phyloP scores from a whole-genome alignment of 352 stramenopile species.

The Phytophthora tubulina region DNA sequence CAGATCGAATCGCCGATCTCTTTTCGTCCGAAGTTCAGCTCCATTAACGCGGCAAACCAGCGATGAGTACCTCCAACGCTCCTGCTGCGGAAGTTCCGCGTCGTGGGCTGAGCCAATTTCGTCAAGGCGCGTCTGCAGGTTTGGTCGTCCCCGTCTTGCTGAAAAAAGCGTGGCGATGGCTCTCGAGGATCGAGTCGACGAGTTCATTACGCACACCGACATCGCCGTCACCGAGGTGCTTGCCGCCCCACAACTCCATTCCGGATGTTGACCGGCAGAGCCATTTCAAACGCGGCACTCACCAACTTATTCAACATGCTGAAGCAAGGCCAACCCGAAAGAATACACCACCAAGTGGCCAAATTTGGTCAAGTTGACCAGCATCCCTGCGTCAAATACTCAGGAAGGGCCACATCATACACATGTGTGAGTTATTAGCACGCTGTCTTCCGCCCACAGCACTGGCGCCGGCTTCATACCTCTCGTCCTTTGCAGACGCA shows the following conservation, averaged over 20 bases:
- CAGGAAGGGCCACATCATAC: too few relatives aligned
- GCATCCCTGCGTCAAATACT: too few relatives aligned
- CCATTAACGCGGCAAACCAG: not conserved
- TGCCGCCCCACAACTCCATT: conserved; percentile 5
- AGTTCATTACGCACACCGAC: too few relatives aligned
- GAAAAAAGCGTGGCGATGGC: conserved; percentile 1
- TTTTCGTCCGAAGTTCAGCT: not conserved
- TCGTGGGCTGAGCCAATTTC: conserved; percentile 4
- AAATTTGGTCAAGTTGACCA: not conserved
- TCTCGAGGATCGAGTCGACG: too few relatives aligned
- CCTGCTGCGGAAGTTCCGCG: not conserved
- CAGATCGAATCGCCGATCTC: not conserved
- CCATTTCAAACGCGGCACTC: conserved; percentile 19
- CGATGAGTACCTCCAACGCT: conserved; percentile 6
- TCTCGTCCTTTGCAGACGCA: not conserved
- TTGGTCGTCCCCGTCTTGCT: conserved; percentile 7
- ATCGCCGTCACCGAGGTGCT: too few relatives aligned
- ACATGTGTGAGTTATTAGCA: not conserved
- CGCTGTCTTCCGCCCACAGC: not conserved
- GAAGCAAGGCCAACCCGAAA: conserved; percentile 2
- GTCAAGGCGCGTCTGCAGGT: not conserved
- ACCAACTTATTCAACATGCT: conserved; percentile 14
- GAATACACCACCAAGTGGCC: conserved; percentile 7
- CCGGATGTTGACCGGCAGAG: conserved; percentile 9
- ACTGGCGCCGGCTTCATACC: not conserved